Base-by-base conservation (phyloP, 2,329 filamentous ascomycete species). In the Myriangium duriaei region DNA sequence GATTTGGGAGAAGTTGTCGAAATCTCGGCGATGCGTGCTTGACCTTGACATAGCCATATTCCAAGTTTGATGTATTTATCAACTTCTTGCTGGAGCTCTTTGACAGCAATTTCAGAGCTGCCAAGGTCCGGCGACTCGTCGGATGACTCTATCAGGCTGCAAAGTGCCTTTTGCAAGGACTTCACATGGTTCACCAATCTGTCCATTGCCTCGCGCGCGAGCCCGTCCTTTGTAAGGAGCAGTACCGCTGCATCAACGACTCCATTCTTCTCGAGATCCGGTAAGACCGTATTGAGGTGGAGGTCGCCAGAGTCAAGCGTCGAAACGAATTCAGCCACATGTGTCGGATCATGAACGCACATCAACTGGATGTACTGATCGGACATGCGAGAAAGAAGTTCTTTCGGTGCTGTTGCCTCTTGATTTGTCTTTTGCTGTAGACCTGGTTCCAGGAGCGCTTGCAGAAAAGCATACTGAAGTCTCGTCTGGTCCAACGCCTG, bases 161-260 rank as follows among this genome's bases (percentile, higher is more conserved):
- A 69, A 34, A 95, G 64, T 1, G 85, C 81, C 2, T 79, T 79
- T 55, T 92, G 81, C 1, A 98, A 67, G 1, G 80, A 87, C 26
- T 71, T 69, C 16, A 98, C 60, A 53, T 98, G 88, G 47, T 70
- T 73, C n/a, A 84, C 72, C 14, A 98, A 70, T 33, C 91, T 76
- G 40, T 77, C 71, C 80, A 98, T 93, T 4, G 86, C 91, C 49
- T 80, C 73, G 43, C 74, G 72, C 10, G 88, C 71, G 51, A 91
- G 76, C 0, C 92, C 91, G 53, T 95, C 86, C 42, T 84, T 75
- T 28, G 85, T 84, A 70, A 98, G 81, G 7, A 98, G 68, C 2
- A 94, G 76, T 5, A 98, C 83, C 1, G 86, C 88, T 4, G 87
- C 92, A 62, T 98, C 91, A 32, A 98, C 76, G 4, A 91, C 83